phyloP scores from a whole-genome alignment of 164 flowering plant genomes.

The Taxillus chinensis region DNA sequence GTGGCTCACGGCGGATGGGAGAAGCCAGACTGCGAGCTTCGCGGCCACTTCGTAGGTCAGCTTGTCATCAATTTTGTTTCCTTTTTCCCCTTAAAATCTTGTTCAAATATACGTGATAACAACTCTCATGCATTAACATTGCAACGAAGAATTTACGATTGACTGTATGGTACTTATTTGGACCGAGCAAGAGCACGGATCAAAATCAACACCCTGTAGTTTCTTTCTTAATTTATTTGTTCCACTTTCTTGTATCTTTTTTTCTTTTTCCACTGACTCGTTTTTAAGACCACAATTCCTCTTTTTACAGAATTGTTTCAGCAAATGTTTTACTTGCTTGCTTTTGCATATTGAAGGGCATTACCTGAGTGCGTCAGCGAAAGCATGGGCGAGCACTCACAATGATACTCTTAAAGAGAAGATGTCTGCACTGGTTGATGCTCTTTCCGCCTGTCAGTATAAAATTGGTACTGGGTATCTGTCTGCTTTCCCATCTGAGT shows the following conservation, averaged over 20 bases:
- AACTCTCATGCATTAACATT: not conserved
- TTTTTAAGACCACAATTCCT: no score
- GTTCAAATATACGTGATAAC: not conserved
- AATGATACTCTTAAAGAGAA: conserved; percentile 45
- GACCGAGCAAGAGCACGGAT: no score
- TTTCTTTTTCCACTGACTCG: no score
- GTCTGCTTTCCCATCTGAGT: conserved; percentile 83
- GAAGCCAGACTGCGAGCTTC: conserved; percentile 48
- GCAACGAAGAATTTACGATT: no score
- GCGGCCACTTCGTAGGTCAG: conserved; percentile 97
- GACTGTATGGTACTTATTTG: no score
- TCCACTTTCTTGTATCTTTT: no score
- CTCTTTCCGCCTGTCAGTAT: conserved; percentile 60
- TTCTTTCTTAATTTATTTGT: no score
- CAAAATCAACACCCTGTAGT: no score
- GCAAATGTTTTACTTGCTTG: no score
- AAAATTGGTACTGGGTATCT: conserved; percentile 78
- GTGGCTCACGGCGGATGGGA: conserved; percentile 85
- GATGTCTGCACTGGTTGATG: conserved; percentile 60
- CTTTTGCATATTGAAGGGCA: conserved; percentile 45
- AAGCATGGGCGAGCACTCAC: conserved; percentile 92
- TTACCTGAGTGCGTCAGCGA: conserved; percentile 83
- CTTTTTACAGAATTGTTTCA: no score
- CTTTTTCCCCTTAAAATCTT: not conserved
- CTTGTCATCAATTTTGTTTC: conserved; percentile 5